Evolutionary conservation across 495 filamentous ascomycete genomes (phyloP).

Genomic region (Terfezia claveryi): DNA sequence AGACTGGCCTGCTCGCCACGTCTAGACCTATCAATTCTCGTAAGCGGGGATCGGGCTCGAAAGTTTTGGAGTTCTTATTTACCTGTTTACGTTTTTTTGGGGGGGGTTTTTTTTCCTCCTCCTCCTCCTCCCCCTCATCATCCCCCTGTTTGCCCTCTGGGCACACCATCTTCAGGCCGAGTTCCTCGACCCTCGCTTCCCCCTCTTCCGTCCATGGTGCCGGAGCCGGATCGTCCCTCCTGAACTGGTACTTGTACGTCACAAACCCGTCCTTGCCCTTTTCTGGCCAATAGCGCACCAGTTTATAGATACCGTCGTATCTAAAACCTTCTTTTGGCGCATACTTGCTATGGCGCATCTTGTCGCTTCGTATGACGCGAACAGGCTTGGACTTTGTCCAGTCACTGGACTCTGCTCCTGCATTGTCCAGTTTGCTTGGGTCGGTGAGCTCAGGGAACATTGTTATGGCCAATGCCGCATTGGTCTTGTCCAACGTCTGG

Average conservation of each 20-base stretch:
- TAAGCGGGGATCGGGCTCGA: too few species aligned
- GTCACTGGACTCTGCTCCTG: background rate
- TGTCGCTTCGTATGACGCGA: background rate
- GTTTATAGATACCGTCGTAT: background rate
- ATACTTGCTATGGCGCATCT: background rate
- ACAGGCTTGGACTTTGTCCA: background rate
- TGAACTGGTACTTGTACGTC: background rate
- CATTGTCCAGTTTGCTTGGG: too few species aligned
- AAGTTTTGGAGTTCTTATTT: too few species aligned
- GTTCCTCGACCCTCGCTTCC: background rate
- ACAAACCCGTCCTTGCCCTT: background rate
- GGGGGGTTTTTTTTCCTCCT: too few species aligned
- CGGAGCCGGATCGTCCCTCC: background rate
- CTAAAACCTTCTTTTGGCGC: background rate
- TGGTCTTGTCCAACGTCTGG: background rate
- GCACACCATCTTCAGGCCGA: background rate
- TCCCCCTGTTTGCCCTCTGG: background rate
- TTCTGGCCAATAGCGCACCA: background rate
- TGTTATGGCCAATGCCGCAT: background rate
- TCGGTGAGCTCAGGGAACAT: too few species aligned
- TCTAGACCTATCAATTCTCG: too few species aligned
- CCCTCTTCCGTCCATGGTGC: background rate
- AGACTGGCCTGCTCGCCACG: too few species aligned
- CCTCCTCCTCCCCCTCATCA: too few species aligned
- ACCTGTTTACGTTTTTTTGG: too few species aligned